Evolutionary conservation across 2,329 filamentous ascomycete genomes (phyloP).

Genomic region (Aaosphaeria arxii): DNA sequence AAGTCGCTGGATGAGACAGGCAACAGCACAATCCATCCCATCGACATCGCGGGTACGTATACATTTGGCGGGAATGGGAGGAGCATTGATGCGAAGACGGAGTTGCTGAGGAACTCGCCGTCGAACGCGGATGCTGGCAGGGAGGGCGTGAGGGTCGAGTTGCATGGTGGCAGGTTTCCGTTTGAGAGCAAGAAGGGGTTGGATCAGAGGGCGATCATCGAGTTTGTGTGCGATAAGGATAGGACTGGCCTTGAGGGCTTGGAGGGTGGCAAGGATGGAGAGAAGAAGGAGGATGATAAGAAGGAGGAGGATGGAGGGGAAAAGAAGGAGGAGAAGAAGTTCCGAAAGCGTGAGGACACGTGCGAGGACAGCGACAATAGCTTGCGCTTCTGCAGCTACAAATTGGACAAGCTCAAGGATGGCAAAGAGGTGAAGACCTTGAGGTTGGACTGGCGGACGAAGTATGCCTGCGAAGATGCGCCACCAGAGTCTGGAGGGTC

Average conservation of each 20-base stretch:
- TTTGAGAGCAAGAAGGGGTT: conserved; percentile 43
- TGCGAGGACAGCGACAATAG: conserved; percentile 51
- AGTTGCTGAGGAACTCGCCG: conserved; percentile 63
- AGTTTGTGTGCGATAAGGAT: conserved; percentile 77
- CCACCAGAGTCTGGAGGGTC: conserved; percentile 44
- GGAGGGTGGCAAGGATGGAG: conserved; percentile 49
- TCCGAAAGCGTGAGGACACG: conserved; percentile 7
- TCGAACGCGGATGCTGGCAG: conserved; percentile 63
- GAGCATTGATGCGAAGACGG: conserved; percentile 62
- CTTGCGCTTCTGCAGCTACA: conserved; percentile 74
- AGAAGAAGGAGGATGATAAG: conserved; percentile 45
- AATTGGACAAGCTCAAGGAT: conserved; percentile 48
- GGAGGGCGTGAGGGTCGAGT: conserved; percentile 68
- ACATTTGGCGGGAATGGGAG: conserved; percentile 50
- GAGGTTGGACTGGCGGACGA: conserved; percentile 80
- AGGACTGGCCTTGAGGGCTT: conserved; percentile 68
- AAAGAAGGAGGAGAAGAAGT: conserved; percentile 29
- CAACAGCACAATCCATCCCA: conserved; percentile 55
- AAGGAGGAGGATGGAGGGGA: conserved; percentile 22
- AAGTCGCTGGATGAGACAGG: conserved; percentile 49
- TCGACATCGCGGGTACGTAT: conserved; percentile 74
- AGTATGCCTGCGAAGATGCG: conserved; percentile 67
- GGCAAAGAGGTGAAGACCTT: conserved; percentile 59
- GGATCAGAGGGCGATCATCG: conserved; percentile 73
- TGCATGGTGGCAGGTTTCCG: conserved; percentile 58